Conservation (phyloP, 2,329 filamentous ascomycete genomes). For the Botryosphaeria agaves region DNA sequence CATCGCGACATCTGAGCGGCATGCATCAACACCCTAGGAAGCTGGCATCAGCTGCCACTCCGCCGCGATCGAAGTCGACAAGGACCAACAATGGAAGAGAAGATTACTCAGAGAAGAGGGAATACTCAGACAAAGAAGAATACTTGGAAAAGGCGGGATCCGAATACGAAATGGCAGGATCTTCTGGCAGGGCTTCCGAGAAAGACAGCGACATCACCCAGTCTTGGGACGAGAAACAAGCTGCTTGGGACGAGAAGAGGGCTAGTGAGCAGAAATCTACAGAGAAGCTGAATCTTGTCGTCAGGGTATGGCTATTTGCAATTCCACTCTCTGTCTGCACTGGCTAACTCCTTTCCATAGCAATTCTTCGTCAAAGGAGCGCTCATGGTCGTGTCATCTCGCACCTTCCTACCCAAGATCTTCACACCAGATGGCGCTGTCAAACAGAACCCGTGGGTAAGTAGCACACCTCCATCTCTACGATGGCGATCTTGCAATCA, state of each 20-base stretch:
- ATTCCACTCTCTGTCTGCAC: conserved; percentile 3
- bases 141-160: no score
- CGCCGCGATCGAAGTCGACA: conserved; percentile 53
- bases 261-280: no score
- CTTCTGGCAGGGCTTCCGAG: conserved; percentile 24
- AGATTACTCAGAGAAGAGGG: background rate
- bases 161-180: background rate
- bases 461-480: conserved; percentile 14
- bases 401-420: conserved; percentile 48
- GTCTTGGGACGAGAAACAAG: conserved; percentile 7
- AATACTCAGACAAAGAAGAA: no score
- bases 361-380: conserved; percentile 86
- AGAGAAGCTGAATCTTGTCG: conserved; percentile 86
- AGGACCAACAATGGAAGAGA: conserved; percentile 59
- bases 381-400: conserved; percentile 64
- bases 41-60: conserved; percentile 54
- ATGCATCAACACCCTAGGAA: conserved; percentile 89
- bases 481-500: background rate
- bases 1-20: conserved; percentile 9
- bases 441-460: conserved; percentile 76
- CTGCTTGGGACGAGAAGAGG: conserved; percentile 46
- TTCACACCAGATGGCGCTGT: conserved; percentile 40
- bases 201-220: conserved; percentile 7
- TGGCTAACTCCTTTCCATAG: conserved; percentile 26
- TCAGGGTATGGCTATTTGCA: conserved; percentile 43